These are phyloP conservation scores for Melastoma malabathricum DNA, from an alignment of 345 rosid species.

Conservation along the genomic window DNA sequence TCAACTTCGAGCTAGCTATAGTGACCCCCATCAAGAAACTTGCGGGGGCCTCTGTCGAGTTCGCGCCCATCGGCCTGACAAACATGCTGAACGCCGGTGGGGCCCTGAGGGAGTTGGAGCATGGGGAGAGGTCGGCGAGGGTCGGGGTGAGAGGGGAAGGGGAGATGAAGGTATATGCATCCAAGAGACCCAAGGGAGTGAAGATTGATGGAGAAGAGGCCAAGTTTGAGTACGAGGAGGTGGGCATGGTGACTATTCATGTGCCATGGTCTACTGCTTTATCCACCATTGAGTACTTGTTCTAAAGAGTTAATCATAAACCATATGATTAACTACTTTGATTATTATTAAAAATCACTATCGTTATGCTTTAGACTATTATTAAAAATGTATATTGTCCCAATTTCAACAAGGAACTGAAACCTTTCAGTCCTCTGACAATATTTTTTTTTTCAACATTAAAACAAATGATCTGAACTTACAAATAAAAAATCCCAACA, in stretches of 20 bases:
- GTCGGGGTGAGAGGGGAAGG: conserved; percentile 61
- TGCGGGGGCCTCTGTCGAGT: conserved; percentile 26
- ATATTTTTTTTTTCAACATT: too few relatives aligned
- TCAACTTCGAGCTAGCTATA: conserved; percentile 67
- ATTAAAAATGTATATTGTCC: too few relatives aligned
- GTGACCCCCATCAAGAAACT: conserved; percentile 53
- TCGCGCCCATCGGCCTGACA: conserved; percentile 74
- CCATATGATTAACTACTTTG: too few relatives aligned
- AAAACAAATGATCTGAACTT: too few relatives aligned
- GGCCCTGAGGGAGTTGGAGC: conserved; percentile 43
- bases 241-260: conserved; percentile 32
- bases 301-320: conserved; percentile 14
- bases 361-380: too few relatives aligned
- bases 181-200: conserved; percentile 50
- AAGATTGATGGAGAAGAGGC: conserved; percentile 45
- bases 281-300: conserved; percentile 32
- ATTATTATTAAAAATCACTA: too few relatives aligned
- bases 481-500: too few relatives aligned
- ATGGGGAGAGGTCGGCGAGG: conserved; percentile 15
- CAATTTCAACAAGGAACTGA: too few relatives aligned
- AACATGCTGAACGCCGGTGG: conserved; percentile 93
- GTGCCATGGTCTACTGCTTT: conserved; percentile 52
- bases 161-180: conserved; percentile 57
- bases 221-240: conserved; percentile 41
- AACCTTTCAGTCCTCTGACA: too few relatives aligned